These are phyloP conservation scores for Musa acuminata DNA, from an alignment of 176 grass and related monocot species.

Conservation along the genomic window DNA sequence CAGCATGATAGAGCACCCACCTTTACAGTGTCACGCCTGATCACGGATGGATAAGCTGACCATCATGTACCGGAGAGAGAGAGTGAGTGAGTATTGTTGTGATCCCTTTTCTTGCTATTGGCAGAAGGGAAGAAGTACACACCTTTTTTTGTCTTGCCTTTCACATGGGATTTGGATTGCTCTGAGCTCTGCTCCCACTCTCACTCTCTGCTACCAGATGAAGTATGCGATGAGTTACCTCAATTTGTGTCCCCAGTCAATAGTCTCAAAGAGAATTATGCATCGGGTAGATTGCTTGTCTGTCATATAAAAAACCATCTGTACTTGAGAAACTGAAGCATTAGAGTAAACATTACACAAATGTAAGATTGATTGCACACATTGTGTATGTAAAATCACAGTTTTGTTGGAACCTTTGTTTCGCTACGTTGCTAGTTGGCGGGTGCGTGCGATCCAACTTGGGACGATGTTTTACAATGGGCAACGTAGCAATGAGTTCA, in stretches of 20 bases:
- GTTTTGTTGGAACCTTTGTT: not conserved
- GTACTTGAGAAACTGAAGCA: too few species aligned
- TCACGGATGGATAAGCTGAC: not conserved
- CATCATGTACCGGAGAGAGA: not conserved
- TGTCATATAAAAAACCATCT: too few species aligned
- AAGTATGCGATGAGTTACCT: too few species aligned
- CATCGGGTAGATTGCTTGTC: too few species aligned
- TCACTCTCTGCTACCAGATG: too few species aligned
- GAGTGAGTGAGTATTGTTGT: not conserved
- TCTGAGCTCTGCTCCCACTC: too few species aligned
- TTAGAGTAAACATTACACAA: too few species aligned
- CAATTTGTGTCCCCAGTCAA: too few species aligned
- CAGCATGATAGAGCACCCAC: too few species aligned
- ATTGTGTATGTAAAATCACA: not conserved
- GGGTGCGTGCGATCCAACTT: not conserved
- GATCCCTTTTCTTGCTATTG: not conserved
- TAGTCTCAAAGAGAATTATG: too few species aligned
- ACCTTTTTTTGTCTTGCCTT: not conserved
- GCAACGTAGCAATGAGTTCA: constrained; percentile 4
- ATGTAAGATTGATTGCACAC: not conserved
- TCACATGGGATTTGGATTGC: not conserved
- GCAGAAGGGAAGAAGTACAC: not conserved
- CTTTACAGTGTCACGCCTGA: not conserved
- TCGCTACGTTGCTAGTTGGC: not conserved
- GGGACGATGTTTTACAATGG: not conserved